Base-by-base conservation (phyloP, 2,329 filamentous ascomycete species). In the Cercospora brassicicola region DNA sequence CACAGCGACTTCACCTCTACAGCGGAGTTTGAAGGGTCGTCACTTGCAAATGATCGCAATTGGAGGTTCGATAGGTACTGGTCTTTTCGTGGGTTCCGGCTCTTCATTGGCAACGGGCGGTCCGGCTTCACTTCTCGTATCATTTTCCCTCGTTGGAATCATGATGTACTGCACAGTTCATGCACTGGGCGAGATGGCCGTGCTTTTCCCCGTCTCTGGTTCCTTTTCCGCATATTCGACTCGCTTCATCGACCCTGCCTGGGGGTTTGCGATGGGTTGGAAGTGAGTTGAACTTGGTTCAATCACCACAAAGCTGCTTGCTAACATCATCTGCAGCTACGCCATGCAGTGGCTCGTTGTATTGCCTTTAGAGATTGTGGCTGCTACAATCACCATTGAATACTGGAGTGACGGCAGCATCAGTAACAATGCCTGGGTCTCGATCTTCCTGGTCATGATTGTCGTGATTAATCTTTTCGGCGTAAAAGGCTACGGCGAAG, bases 41-140 rank as follows among this genome's bases (percentile, higher is more conserved):
- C 94, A 98, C 83, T 78, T 97, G 77, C 94, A 97, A 82, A 97
- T 97, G 94, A 97, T 97, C 84, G 94, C 94, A 13, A 96, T 97
- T 36, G 74, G 73, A 20, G 75, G 75, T 28, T 71, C 72, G 9
- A 76, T 77, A 36, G 77, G 77, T 59, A 75, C 76, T 51, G 77
- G 77, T 68, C 72, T 79, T 36, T 79, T 79, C 72, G 75, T 79
- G 59, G 78, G 77, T 36, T 75, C 74, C 18, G 78, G 77, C 20
- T 69, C 63, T 42, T 74, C 77, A 8, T 70, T 79, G n/a, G 71
- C 74, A 10, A 70, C 68, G 48, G 78, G 76, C 48, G 78, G 78
- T 13, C 78, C 78, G n/a, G 76, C 76, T 3, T 76, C 76, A 3
- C 68, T 79, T n/a, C 61, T 79, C 15, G 73, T 78, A 30, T 72